Percentiles rank a stretch among this genome's conserved stretches.
phyloP scores from a whole-genome alignment of 345 rosid genomes.

The Rubroshorea leprosula region DNA sequence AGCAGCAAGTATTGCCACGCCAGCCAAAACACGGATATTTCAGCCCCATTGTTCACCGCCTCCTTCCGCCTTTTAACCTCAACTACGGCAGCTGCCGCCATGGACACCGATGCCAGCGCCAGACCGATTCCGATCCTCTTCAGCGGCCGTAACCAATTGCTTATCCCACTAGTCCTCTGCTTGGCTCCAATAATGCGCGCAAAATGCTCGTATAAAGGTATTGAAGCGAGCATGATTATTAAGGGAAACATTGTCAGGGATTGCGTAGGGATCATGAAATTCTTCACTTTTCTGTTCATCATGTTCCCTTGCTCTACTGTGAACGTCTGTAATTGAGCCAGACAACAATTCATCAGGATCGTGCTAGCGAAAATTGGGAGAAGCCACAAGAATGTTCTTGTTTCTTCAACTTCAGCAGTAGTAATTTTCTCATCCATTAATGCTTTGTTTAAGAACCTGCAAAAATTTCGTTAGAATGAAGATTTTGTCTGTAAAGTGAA shows the following conservation, averaged over 20 bases:
- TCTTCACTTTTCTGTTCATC: slow-evolving; percentile 37
- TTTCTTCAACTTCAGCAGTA: slow-evolving; percentile 38
- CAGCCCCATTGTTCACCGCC: slow-evolving; percentile 38
- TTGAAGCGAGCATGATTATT: slow-evolving; percentile 35
- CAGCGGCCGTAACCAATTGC: no score
- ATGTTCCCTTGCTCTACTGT: slow-evolving; percentile 49
- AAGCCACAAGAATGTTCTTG: slow-evolving; percentile 45
- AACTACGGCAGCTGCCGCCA: slow-evolving; percentile 40
- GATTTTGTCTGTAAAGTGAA: no score
- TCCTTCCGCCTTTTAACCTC: slow-evolving; percentile 47
- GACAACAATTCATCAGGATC: slow-evolving; percentile 58
- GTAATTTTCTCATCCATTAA: slow-evolving; percentile 21
- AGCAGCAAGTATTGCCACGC: slow-evolving; percentile 51
- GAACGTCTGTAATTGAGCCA: slow-evolving; percentile 55
- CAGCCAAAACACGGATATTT: slow-evolving; percentile 50
- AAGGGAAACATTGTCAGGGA: slow-evolving; percentile 43
- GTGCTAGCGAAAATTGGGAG: slow-evolving; percentile 55
- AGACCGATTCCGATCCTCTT: slow-evolving; percentile 56
- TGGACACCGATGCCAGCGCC: slow-evolving; percentile 35
- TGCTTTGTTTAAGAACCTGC: slow-evolving; percentile 48
- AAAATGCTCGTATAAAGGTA: slow-evolving; percentile 35
- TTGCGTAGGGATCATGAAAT: slow-evolving; percentile 45
- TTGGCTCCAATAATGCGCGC: no score
- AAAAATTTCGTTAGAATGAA: background rate
- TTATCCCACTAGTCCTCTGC: no score